Percentiles rank a stretch among this genome's conserved stretches.
phyloP scores from a whole-genome alignment of 768 basidiomycete genomes.

The Xerocomus spinulosus region DNA sequence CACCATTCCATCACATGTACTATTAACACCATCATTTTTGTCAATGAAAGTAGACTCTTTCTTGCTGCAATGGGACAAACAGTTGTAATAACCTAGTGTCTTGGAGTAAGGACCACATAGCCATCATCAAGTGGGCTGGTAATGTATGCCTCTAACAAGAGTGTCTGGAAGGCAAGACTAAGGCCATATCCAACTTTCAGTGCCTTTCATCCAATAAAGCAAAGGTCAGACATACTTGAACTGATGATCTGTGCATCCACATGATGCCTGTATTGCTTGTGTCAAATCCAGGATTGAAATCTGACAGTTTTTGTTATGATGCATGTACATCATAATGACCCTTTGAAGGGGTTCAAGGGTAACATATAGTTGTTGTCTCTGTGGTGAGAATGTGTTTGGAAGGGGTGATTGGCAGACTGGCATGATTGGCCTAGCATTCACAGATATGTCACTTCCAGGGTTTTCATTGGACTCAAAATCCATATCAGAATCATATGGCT shows the following conservation, averaged over 20 bases:
- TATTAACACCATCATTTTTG: not conserved
- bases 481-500: slow-evolving; percentile 6
- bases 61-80: not conserved
- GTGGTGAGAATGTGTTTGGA: slow-evolving; percentile 20
- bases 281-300: slow-evolving; percentile 15
- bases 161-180: slow-evolving; percentile 19
- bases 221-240: slow-evolving; percentile 20
- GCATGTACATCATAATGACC: slow-evolving; percentile 17
- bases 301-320: not conserved
- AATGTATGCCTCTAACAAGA: slow-evolving; percentile 27
- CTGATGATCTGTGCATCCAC: slow-evolving; percentile 16
- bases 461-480: not conserved
- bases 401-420: slow-evolving; percentile 2
- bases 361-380: slow-evolving; percentile 15
- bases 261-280: slow-evolving; percentile 6
- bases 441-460: not conserved
- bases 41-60: too few relatives aligned
- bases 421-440: not conserved
- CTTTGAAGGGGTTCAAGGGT: slow-evolving; percentile 16
- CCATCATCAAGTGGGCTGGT: slow-evolving; percentile 30
- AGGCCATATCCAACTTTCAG: not conserved
- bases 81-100: slow-evolving; percentile 9
- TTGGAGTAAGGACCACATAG: slow-evolving; percentile 27
- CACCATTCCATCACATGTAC: slow-evolving; percentile 12
- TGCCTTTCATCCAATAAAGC: not conserved